Base-by-base conservation (phyloP, 371 early-diverging fungal genomes). In the Thermomucor indicae-seudaticae region DNA sequence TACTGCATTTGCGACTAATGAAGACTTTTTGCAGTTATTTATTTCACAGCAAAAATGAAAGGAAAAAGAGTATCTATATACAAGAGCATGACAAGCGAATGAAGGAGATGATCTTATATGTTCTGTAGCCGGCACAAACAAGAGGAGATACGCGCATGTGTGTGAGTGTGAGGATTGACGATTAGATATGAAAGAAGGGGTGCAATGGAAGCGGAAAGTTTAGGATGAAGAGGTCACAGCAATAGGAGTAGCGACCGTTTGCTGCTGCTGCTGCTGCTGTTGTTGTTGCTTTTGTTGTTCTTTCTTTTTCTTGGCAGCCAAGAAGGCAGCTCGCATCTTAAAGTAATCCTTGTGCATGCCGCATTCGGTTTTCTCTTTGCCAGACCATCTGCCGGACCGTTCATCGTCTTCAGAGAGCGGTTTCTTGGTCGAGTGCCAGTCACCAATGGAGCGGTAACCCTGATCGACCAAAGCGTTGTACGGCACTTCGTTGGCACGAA, bases 341-440 rank as follows among this genome's bases (percentile, higher is more conserved):
- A 94, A 91, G 64, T 94, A 95, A 57, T 95, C 93, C 66, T 94
- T 92, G 67, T 95, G 96, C 40, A 95, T 69, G 4, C 96, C 96
- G 56, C 96, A 95, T 69, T 95, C 96, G 0, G 89, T 84, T 79
- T 95, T 93, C 53, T 84, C 79, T 52, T 85, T 74, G n/a, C 91
- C 92, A 49, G 77, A 70, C 93, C 93, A 96, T 34, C 96, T 82
- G 7, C 96, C 96, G n/a, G 83, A 85, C 5, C 96, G 83, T 67
- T 96, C 96, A 44, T 83, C 84, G 6, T 78, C 78, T 20, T 53
- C 72, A 35, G 67, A 74, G 8, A 75, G 67, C 35, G 81, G 72
- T 22, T 90, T 84, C 41, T 75, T 71, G n/a, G 95, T 96, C 29
- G 89, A 89, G 62, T 96, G 96, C 79, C 83, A 86, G 68, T 96